Base-by-base conservation (phyloP, 106 monocot species). In the Phalaenopsis equestris region DNA sequence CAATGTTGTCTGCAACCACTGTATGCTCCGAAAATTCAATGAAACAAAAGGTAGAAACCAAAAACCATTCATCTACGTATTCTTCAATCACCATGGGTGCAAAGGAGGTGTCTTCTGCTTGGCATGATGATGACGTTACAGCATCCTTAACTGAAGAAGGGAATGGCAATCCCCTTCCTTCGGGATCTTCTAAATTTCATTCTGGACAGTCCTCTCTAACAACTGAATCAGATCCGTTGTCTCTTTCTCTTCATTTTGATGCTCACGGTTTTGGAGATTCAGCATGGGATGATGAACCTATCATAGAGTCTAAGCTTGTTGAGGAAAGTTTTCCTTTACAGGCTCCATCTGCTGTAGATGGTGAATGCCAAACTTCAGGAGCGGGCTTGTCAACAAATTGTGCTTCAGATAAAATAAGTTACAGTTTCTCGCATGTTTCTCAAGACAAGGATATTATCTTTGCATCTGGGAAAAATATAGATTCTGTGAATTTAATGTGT, bases 231-330 rank as follows among this genome's bases (percentile, higher is more conserved):
- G 74, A 86, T 73, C 8, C 55, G 19, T 49, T 78, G 36, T 55
- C 8, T 19, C 12, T 6, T 42, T 19, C 49, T 76, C 24, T 47
- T 76, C 76, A 76, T n/a, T 12, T 19, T 76, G 76, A 24, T 76
- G 49, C 49, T 76, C 7, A 37, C 42, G 55, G 38, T 72, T 73
- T 74, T 12, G 30, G 58, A 41, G 57, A 43, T 79, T 91, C 91
- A 18, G 91, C 88, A 38, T 91, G 91, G 91, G 85, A 87, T 80
- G 88, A 91, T 82, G 88, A 88, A 78, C 72, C 76, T 43, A n/a
- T 58, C 56, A 48, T 52, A 48, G 65, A 79, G 43, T 72, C 47
- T 37, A 81, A 61, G 18, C 21, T 81, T 17, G n/a, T 70, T 56
- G 79, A 46, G 46, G 41, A 75, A 74, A 81, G n/a, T 36, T 42